Evolutionary conservation across 805 yeast genomes (phyloP).

Genomic region (Torulaspora franciscae): DNA sequence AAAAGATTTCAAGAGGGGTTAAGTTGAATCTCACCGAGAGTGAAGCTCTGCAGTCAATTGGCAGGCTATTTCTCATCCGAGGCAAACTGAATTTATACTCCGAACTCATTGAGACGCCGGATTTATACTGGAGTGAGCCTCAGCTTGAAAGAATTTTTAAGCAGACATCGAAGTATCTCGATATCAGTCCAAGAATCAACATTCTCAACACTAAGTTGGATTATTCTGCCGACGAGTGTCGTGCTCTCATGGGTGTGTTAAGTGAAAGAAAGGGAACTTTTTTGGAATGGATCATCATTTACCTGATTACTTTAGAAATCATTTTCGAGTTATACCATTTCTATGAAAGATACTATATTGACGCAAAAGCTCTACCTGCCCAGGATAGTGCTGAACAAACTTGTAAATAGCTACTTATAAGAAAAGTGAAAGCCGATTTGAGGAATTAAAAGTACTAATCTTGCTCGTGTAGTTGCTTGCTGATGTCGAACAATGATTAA

Average conservation of each 20-base stretch:
- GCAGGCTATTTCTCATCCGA: conserved; percentile 66
- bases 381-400: neutral
- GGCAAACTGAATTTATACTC: conserved; percentile 83
- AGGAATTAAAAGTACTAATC: neutral
- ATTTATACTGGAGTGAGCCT: conserved; percentile 90
- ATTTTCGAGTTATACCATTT: conserved; percentile 75
- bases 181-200: conserved; percentile 68
- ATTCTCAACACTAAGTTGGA: conserved; percentile 82
- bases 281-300: conserved; percentile 84
- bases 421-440: neutral
- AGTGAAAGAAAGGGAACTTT: conserved; percentile 72
- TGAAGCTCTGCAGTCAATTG: conserved; percentile 66
- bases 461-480: neutral
- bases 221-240: conserved; percentile 83
- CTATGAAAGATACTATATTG: conserved; percentile 45
- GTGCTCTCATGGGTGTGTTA: conserved; percentile 67
- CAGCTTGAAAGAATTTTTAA: conserved; percentile 71
- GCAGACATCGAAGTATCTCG: conserved; percentile 64
- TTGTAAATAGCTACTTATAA: neutral
- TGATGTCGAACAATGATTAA: no score
- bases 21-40: conserved; percentile 48
- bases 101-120: conserved; percentile 88
- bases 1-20: conserved; percentile 59
- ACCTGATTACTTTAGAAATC: conserved; percentile 79
- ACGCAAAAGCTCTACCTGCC: neutral